These are phyloP conservation scores for Fusarium beomiforme DNA, from an alignment of 2,329 filamentous ascomycete species.

Conservation along the genomic window DNA sequence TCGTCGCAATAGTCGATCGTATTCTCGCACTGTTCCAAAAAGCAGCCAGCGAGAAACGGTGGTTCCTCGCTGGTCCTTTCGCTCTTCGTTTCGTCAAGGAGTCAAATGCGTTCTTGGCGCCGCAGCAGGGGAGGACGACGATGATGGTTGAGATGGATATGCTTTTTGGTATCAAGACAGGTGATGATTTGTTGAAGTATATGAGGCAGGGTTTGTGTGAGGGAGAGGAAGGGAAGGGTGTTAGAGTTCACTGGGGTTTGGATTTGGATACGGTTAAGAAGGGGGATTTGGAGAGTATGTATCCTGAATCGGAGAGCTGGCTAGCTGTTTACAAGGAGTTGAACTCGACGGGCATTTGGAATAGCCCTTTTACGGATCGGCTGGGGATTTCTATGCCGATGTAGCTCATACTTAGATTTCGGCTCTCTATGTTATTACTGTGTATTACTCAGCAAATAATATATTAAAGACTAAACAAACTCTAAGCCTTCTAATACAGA, in stretches of 20 bases:
- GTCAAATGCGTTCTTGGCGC: neutral
- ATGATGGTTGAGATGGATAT: constrained; percentile 10
- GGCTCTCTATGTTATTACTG: too few species aligned
- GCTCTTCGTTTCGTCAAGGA: neutral
- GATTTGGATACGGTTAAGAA: neutral
- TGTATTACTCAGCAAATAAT: too few species aligned
- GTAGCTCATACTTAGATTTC: accelerated
- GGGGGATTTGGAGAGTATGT: neutral
- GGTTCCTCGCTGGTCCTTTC: neutral
- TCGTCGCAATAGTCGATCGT: neutral
- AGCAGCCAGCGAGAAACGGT: neutral
- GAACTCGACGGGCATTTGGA: neutral
- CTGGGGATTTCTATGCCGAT: neutral
- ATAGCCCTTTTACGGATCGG: neutral
- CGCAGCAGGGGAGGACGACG: neutral
- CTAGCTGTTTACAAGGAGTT: neutral
- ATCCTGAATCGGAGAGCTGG: neutral
- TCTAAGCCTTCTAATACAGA: too few species aligned
- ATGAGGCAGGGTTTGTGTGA: neutral
- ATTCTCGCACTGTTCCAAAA: neutral
- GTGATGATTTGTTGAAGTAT: neutral
- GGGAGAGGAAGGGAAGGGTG: accelerated
- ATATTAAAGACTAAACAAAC: too few species aligned
- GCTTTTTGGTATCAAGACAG: neutral
- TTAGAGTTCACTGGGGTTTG: neutral